A percentile compares a stretch with the other conserved stretches of the same genome.
phyloP scores from a whole-genome alignment of 306 rosid genomes.

The Rosa rugosa region DNA sequence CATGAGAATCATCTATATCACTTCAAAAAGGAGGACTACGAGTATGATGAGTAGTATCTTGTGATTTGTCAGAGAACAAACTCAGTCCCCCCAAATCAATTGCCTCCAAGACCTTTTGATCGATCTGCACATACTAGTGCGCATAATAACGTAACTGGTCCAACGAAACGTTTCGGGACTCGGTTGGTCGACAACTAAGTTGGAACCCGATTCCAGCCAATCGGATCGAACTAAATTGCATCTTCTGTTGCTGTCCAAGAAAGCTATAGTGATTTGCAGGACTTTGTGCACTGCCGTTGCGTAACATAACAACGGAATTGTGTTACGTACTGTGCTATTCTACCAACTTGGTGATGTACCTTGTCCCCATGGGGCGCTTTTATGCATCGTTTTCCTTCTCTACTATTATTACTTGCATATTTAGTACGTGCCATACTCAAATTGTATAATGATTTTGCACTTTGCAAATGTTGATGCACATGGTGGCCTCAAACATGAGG shows the following conservation, averaged over 20 bases:
- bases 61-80: constrained; percentile 10
- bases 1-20: constrained; percentile 40
- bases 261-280: background rate
- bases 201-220: constrained; percentile 23
- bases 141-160: constrained; percentile 30
- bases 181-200: constrained; percentile 27
- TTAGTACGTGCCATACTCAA: background rate
- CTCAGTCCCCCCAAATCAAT: constrained; percentile 18
- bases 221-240: constrained; percentile 11
- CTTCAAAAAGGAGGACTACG: constrained; percentile 22
- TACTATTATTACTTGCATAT: constrained; percentile 12
- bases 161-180: constrained; percentile 19
- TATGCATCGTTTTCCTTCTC: background rate
- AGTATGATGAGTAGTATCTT: constrained; percentile 6
- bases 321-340: constrained; percentile 17
- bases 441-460: background rate
- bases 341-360: constrained; percentile 16
- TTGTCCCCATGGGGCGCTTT: constrained; percentile 6
- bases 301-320: constrained; percentile 9
- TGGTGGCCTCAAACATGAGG: constrained; percentile 4
- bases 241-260: background rate
- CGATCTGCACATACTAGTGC: constrained; percentile 8
- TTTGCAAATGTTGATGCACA: background rate
- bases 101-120: constrained; percentile 26
- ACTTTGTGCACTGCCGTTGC: constrained; percentile 3